Evolutionary conservation across 176 grass and related monocot species (phyloP).

Genomic region (Musa acuminata): DNA sequence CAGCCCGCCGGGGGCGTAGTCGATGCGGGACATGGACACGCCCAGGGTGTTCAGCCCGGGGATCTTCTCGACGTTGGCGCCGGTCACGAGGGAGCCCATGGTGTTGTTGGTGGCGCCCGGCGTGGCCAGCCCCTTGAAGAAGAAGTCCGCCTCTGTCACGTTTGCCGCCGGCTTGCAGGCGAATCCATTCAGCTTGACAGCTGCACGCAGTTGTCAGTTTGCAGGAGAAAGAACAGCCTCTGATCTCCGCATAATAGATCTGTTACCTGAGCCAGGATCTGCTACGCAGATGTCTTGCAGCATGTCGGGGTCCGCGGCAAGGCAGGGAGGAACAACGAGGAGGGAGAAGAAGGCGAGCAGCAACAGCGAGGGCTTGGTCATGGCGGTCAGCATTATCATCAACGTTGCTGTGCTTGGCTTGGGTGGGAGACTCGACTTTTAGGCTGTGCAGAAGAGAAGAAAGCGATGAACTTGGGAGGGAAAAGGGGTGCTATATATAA

Average conservation of each 20-base stretch:
- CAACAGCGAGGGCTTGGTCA: background rate
- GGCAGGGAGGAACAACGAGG: background rate
- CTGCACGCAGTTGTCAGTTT: background rate
- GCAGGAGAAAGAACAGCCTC: too few species aligned
- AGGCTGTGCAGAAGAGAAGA: too few species aligned
- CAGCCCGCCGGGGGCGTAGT: conserved; percentile 5
- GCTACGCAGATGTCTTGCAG: background rate
- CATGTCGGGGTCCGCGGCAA: background rate
- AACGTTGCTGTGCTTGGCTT: background rate
- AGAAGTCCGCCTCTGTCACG: conserved; percentile 2
- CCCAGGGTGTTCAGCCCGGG: conserved; percentile 7
- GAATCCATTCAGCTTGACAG: background rate
- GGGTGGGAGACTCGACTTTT: too few species aligned
- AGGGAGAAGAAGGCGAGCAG: background rate
- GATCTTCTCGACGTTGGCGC: background rate
- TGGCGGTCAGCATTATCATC: background rate
- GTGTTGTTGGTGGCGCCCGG: conserved; percentile 5
- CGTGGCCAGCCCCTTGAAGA: background rate
- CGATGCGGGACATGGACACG: conserved; percentile 2
- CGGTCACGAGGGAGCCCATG: background rate
- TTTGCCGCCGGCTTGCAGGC: conserved; percentile 1
- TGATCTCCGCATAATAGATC: background rate
- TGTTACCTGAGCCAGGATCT: background rate
- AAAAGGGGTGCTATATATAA: too few species aligned
- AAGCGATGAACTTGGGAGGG: too few species aligned